Evolutionary conservation across 805 yeast species (phyloP).

Genomic region (Hanseniaspora lachancei): DNA sequence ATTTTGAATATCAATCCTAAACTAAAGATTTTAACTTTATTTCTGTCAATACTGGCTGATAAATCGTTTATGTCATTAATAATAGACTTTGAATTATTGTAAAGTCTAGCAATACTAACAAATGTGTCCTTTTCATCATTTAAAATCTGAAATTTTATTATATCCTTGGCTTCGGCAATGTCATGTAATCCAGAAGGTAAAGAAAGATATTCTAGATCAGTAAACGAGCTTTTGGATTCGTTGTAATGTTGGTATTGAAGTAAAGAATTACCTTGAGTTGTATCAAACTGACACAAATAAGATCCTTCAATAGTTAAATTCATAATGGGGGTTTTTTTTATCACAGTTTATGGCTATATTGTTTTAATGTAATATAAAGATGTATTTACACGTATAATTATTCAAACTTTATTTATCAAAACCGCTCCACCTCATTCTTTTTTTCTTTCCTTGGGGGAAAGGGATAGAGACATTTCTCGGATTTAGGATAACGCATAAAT

Average conservation of each 20-base stretch:
- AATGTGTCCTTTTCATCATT: conserved; percentile 17
- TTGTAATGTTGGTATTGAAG: conserved; percentile 20
- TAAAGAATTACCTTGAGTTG: conserved; percentile 24
- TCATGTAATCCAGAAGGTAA: conserved; percentile 59
- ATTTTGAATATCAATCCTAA: conserved; percentile 37
- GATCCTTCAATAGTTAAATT: conserved; percentile 15
- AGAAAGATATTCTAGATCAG: conserved; percentile 47
- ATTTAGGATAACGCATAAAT: too few species aligned
- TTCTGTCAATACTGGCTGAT: conserved; percentile 25
- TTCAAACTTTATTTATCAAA: too few species aligned
- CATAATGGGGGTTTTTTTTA: background rate
- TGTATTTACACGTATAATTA: background rate
- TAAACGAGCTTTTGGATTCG: conserved; percentile 18
- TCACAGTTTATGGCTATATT: background rate
- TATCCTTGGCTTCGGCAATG: conserved; percentile 31
- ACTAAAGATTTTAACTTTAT: conserved; percentile 46
- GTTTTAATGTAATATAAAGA: background rate
- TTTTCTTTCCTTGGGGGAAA: too few species aligned
- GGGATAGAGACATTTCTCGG: too few species aligned
- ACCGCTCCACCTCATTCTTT: too few species aligned
- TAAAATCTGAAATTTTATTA: conserved; percentile 38
- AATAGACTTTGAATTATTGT: conserved; percentile 31
- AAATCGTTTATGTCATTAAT: conserved; percentile 12
- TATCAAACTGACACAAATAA: conserved; percentile 25
- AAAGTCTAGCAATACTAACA: conserved; percentile 42